Conservation (phyloP, 208 protist genomes). For the Leishmania aethiopica region DNA sequence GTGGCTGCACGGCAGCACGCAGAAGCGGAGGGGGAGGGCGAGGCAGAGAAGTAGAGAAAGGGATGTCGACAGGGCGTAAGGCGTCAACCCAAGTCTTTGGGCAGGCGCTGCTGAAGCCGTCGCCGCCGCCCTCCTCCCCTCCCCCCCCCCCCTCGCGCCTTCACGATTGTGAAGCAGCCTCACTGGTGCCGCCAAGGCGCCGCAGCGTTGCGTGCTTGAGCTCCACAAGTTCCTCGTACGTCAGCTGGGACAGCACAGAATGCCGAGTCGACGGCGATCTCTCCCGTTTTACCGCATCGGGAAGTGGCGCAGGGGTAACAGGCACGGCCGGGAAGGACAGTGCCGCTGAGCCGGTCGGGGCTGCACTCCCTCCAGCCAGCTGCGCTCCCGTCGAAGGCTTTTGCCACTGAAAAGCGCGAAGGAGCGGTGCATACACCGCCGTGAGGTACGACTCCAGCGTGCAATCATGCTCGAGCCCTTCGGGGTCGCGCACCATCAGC, state of each 20-base stretch:
- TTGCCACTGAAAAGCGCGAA: slow-evolving; percentile 16
- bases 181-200: not conserved
- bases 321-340: not conserved
- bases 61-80: not conserved
- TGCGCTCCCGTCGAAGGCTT: not conserved
- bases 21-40: not conserved
- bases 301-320: not conserved
- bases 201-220: slow-evolving; percentile 15
- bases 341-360: not conserved
- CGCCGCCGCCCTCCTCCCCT: not conserved
- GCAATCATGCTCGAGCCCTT: slow-evolving; percentile 8
- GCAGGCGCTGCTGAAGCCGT: not conserved
- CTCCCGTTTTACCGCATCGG: not conserved
- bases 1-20: not conserved
- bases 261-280: no score
- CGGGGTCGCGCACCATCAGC: slow-evolving; percentile 27
- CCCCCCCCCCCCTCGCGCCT: not conserved
- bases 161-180: not conserved
- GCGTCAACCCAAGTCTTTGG: not conserved
- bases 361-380: no score
- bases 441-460: slow-evolving; percentile 22
- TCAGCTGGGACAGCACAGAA: slow-evolving; percentile 9
- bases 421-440: slow-evolving; percentile 22
- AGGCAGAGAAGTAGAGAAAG: not conserved
- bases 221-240: slow-evolving; percentile 13